Percentiles rank a stretch among this genome's conserved stretches.
These are phyloP conservation scores for Talaromyces verruculosus DNA, from an alignment of 2,329 filamentous ascomycete species.

Conservation along the genomic window DNA sequence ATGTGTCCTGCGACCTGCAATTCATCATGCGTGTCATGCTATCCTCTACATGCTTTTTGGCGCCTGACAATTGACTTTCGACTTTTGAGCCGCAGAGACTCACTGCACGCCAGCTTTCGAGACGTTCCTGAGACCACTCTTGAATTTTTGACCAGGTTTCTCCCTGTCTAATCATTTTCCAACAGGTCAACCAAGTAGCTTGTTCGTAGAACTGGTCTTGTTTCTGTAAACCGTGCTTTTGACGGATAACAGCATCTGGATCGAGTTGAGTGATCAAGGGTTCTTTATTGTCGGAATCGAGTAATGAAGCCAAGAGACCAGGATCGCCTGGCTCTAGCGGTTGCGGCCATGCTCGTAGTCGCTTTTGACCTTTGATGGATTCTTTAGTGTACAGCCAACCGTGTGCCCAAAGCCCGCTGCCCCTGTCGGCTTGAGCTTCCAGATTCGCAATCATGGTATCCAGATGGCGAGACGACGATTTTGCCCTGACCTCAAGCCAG, in stretches of 20 bases:
- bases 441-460: constrained; percentile 74
- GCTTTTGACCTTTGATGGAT: constrained; percentile 86
- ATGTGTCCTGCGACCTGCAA: constrained; percentile 39
- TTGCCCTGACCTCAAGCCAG: constrained; percentile 80
- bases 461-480: constrained; percentile 66
- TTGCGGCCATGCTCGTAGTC: constrained; percentile 66
- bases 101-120: constrained; percentile 85
- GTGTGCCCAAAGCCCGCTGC: constrained; percentile 73
- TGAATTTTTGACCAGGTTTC: constrained; percentile 69
- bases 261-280: constrained; percentile 83
- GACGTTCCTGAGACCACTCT: constrained; percentile 81
- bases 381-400: constrained; percentile 92
- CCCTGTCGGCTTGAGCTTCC: constrained; percentile 72
- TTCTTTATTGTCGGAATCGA: constrained; percentile 60
- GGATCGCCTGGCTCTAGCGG: constrained; percentile 63
- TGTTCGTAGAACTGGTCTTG: constrained; percentile 87
- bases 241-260: constrained; percentile 82
- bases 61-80: constrained; percentile 30
- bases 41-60: constrained; percentile 36
- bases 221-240: constrained; percentile 71
- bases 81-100: constrained; percentile 66
- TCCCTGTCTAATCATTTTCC: constrained; percentile 87
- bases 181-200: constrained; percentile 90
- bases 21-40: constrained; percentile 46
- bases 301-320: constrained; percentile 56